Percentiles rank a stretch among this genome's conserved stretches.
These are phyloP conservation scores for Malassezia equina DNA, from an alignment of 1,284 basidiomycete genomes.

Conservation along the genomic window DNA sequence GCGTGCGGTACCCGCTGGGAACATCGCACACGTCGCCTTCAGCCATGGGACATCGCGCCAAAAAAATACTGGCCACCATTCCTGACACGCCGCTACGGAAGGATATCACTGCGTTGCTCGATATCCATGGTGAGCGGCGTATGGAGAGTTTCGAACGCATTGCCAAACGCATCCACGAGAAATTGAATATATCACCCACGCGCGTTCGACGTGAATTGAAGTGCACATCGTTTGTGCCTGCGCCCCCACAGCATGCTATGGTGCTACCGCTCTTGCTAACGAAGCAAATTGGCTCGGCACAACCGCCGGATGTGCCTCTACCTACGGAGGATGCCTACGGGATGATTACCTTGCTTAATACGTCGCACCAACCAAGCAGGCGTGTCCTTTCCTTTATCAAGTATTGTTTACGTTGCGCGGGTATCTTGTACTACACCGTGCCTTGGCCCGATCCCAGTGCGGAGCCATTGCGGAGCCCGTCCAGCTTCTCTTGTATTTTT, in stretches of 20 bases:
- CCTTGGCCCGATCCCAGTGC: not conserved
- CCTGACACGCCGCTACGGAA: constrained; percentile 48
- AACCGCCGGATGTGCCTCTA: not conserved
- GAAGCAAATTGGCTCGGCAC: not conserved
- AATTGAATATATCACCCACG: not conserved
- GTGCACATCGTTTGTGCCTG: constrained; percentile 50
- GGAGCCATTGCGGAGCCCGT: not conserved
- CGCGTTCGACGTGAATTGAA: constrained; percentile 50
- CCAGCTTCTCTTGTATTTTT: not conserved
- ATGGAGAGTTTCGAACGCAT: constrained; percentile 51
- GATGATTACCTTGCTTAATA: constrained; percentile 30
- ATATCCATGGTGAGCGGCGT: constrained; percentile 51
- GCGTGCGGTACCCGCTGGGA: constrained; percentile 54
- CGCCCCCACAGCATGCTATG: constrained; percentile 52
- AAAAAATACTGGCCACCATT: constrained; percentile 50
- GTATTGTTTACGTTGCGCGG: constrained; percentile 52
- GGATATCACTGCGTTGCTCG: constrained; percentile 50
- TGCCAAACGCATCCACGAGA: constrained; percentile 18
- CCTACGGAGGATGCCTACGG: not conserved
- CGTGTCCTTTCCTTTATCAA: constrained; percentile 39
- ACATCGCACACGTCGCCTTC: constrained; percentile 51
- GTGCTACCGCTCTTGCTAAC: constrained; percentile 39
- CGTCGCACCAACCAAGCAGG: constrained; percentile 29
- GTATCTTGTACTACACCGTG: constrained; percentile 52
- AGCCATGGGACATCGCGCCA: constrained; percentile 51